A percentile compares a stretch with the other conserved stretches of the same genome.
Evolutionary conservation across 495 filamentous ascomycete species (phyloP).

Genomic region (Aspergillus ostianus): DNA sequence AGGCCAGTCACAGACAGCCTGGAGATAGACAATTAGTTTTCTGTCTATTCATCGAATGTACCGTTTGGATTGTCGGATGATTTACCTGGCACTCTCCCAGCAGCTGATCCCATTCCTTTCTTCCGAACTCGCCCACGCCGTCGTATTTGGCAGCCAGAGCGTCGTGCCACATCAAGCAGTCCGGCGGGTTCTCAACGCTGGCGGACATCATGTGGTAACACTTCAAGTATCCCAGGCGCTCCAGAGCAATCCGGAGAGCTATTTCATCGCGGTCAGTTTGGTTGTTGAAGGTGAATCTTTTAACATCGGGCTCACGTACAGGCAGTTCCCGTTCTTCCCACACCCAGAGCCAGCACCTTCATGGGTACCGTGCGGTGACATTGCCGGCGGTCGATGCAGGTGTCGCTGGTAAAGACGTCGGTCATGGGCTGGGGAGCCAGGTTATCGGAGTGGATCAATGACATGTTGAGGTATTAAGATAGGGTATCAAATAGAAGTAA

Average conservation of each 20-base stretch:
- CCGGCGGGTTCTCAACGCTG: constrained; percentile 57
- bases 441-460: constrained; percentile 43
- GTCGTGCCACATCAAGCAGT: constrained; percentile 63
- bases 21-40: constrained; percentile 14
- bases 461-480: constrained; percentile 31
- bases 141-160: constrained; percentile 65
- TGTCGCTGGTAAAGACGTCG: constrained; percentile 54
- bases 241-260: constrained; percentile 60
- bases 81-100: constrained; percentile 59
- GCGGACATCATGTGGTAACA: constrained; percentile 69
- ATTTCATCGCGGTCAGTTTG: background rate
- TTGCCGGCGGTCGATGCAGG: constrained; percentile 60
- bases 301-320: constrained; percentile 38
- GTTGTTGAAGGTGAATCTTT: too few relatives aligned
- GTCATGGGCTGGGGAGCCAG: constrained; percentile 44
- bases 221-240: constrained; percentile 58
- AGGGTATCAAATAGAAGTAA: constrained; percentile 10
- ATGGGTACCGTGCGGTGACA: constrained; percentile 64
- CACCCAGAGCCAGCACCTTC: constrained; percentile 62
- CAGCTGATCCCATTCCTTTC: constrained; percentile 66
- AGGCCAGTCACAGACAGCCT: constrained; percentile 65
- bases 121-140: constrained; percentile 57
- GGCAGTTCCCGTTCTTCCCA: constrained; percentile 65
- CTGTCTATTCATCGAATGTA: too few relatives aligned
- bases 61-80: background rate